These are phyloP conservation scores for Penicillium robsamsonii DNA, from an alignment of 495 filamentous ascomycete genomes.

Conservation along the genomic window DNA sequence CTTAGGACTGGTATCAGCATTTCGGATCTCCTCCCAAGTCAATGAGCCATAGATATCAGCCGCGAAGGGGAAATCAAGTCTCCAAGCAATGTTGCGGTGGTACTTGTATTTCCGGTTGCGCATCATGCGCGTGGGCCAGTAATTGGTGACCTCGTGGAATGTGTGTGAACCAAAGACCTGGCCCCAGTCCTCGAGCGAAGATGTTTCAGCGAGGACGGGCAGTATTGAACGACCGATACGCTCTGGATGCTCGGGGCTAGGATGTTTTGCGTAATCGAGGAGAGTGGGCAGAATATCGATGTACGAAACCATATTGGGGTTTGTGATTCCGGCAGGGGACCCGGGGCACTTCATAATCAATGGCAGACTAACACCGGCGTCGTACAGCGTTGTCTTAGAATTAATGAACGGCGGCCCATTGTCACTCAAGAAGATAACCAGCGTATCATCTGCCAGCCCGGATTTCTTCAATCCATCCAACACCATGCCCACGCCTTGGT, in stretches of 20 bases:
- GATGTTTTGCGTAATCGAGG: slow-evolving; percentile 37
- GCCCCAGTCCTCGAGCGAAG: slow-evolving; percentile 25
- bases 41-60: slow-evolving; percentile 44
- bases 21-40: slow-evolving; percentile 44
- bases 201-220: slow-evolving; percentile 28
- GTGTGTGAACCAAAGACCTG: slow-evolving; percentile 47
- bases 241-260: slow-evolving; percentile 2
- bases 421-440: slow-evolving; percentile 46
- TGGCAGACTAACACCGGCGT: slow-evolving; percentile 43
- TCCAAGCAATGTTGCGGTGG: slow-evolving; percentile 46
- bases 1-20: slow-evolving; percentile 25
- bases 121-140: slow-evolving; percentile 46
- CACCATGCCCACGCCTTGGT: slow-evolving; percentile 43
- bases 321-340: slow-evolving; percentile 21
- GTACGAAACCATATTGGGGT: slow-evolving; percentile 48
- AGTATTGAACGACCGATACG: slow-evolving; percentile 38
- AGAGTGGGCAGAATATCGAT: slow-evolving; percentile 45
- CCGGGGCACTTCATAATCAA: slow-evolving; percentile 39
- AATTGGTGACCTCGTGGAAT: slow-evolving; percentile 51
- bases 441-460: slow-evolving; percentile 35
- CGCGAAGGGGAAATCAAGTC: slow-evolving; percentile 47
- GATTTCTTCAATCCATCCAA: slow-evolving; percentile 30
- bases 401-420: slow-evolving; percentile 50
- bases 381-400: slow-evolving; percentile 49
- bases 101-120: slow-evolving; percentile 44